Evolutionary conservation across 306 rosid genomes (phyloP).

Genomic region (Cicer judaicum): DNA sequence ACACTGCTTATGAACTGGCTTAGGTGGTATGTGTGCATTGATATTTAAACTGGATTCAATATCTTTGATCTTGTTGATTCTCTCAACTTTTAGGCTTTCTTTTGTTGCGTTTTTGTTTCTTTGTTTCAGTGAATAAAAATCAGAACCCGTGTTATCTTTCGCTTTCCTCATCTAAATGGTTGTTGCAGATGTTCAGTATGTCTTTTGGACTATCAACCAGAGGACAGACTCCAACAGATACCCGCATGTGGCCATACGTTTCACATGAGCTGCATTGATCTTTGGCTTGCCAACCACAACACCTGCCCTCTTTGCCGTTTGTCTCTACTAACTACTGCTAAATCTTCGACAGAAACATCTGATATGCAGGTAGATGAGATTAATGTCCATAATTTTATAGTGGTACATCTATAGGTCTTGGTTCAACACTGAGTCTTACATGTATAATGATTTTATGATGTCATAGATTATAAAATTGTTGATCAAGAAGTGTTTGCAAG

Average conservation of each 20-base stretch:
- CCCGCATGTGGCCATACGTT: conserved; percentile 87
- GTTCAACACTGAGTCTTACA: conserved; percentile 3
- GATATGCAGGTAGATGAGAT: conserved; percentile 44
- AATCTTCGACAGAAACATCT: conserved; percentile 51
- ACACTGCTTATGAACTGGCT: background rate
- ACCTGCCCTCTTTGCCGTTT: conserved; percentile 98
- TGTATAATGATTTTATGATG: conserved; percentile 2
- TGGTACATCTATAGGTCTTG: background rate
- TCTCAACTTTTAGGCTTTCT: conserved; percentile 12
- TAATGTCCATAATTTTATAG: conserved; percentile 36
- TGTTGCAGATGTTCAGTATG: conserved; percentile 81
- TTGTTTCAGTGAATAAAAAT: background rate
- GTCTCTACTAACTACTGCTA: conserved; percentile 60
- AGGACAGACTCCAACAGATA: conserved; percentile 87
- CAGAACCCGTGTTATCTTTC: conserved; percentile 20
- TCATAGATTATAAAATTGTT: conserved; percentile 9
- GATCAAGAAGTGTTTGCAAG: conserved; percentile 14
- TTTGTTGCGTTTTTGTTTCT: background rate
- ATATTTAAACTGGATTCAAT: conserved; percentile 8
- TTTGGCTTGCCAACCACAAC: conserved; percentile 79
- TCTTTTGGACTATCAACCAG: conserved; percentile 79
- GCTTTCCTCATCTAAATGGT: conserved; percentile 26
- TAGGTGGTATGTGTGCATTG: conserved; percentile 12
- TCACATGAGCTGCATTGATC: conserved; percentile 86
- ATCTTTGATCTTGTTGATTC: conserved; percentile 6